Base-by-base conservation (phyloP, 257 asterid species). In the Solanum tarijense region DNA sequence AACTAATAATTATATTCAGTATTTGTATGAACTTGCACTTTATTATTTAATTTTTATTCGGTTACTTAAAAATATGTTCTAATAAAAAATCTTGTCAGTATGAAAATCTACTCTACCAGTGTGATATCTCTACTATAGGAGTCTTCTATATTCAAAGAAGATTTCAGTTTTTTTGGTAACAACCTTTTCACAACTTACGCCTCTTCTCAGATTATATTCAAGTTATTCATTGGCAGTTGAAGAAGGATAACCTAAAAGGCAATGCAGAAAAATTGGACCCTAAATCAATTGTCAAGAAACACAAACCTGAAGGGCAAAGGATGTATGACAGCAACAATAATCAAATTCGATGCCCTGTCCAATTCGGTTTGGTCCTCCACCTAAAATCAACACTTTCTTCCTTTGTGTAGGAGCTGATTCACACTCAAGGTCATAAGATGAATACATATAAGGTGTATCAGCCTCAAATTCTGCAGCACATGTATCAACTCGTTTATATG, bases 381-480 rank as follows among this genome's bases (percentile, higher is more conserved):
- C 99, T 65, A 97, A 92, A 89, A 97, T 97, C 92, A 97, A 88
- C 88, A 96, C 99, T 75, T 97, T 97, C 87, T 94, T 96, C 91
- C 83, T 94, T 27, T 87, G 89, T 14, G 96, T 95, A 85, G 99
- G 99, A 87, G 89, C 93, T 6, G 99, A 96, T 91, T 97, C 99
- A 88, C 98, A 96, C 92, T 97, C 99, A 31, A 71, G 36, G 90
- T 97, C 99, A 91, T 96, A 97, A 11, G 98, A 91, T 14, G 99
- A 95, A 86, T 97, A 97, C 98, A 97, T 96, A 87, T 96, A 97
- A 84, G 99, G 99, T 8, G 99, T 97, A 90, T 97, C 92, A 87
- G 99, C 99, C 91, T 95, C 99, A 83, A 97, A 97, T 90, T 97
- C 99, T 13, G 99, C 99, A 39, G 99, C 99, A 88, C 99, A 97